phyloP scores from a whole-genome alignment of 441 rosid genomes.

The Raphanus hybrid region DNA sequence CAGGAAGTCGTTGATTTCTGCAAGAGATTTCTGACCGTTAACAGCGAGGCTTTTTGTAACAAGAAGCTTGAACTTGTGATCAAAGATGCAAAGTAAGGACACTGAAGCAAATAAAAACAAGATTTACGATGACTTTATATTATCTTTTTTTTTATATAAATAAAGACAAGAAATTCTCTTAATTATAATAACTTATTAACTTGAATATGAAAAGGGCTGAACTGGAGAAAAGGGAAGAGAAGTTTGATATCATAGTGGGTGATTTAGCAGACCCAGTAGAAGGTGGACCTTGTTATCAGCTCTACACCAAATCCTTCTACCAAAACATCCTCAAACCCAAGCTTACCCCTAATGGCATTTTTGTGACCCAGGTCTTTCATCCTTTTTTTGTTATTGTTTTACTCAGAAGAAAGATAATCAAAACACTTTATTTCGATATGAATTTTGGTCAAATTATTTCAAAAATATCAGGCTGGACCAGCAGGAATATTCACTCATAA shows the following conservation, averaged over 20 bases:
- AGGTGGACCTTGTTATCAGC: conserved; percentile 97
- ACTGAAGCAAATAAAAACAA: background rate
- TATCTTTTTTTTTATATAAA: background rate
- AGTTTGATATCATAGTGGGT: conserved; percentile 85
- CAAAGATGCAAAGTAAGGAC: conserved; percentile 78
- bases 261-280: conserved; percentile 97
- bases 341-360: conserved; percentile 76
- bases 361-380: conserved; percentile 77
- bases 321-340: conserved; percentile 75
- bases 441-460: background rate
- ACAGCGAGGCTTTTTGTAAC: conserved; percentile 72
- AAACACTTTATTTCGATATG: background rate
- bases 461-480: conserved; percentile 77
- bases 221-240: conserved; percentile 69
- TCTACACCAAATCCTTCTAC: conserved; percentile 92
- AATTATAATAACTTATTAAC: background rate
- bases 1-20: conserved; percentile 96
- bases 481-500: conserved; percentile 95
- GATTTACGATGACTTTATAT: background rate
- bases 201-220: conserved; percentile 64
- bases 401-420: background rate
- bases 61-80: conserved; percentile 79
- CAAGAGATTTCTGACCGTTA: conserved; percentile 63
- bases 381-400: background rate
- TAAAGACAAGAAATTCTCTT: background rate